Evolutionary conservation across 176 grass and related monocot species (phyloP).

Genomic region (Triticum monococcum): DNA sequence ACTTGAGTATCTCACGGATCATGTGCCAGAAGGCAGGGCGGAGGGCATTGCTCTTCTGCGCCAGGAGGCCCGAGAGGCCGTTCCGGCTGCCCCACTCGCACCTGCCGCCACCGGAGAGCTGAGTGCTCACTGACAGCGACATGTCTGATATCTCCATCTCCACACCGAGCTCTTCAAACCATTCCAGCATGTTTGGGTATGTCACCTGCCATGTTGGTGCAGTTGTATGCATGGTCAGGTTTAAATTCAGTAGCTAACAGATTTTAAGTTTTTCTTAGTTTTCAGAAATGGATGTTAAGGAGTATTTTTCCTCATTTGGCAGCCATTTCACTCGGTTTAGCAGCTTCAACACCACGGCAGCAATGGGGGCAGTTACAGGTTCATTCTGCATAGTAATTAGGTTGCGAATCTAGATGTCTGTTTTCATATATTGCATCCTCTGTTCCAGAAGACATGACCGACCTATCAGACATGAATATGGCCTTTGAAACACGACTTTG

Average conservation of each 20-base stretch:
- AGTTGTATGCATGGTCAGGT: neutral
- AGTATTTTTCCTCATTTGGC: neutral
- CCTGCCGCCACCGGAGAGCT: conserved; percentile 24
- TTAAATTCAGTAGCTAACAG: neutral
- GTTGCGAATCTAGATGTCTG: neutral
- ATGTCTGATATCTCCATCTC: conserved; percentile 89
- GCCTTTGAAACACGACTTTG: neutral
- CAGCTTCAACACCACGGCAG: neutral
- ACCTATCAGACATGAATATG: neutral
- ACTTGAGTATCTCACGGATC: conserved; percentile 66
- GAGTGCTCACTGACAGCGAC: conserved; percentile 78
- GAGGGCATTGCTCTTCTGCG: conserved; percentile 68
- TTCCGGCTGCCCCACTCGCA: conserved; percentile 86
- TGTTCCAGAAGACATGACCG: neutral
- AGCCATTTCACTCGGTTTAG: neutral
- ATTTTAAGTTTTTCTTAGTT: neutral
- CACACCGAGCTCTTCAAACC: conserved; percentile 71
- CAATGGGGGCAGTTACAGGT: neutral
- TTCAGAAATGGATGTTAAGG: neutral
- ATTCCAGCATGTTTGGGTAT: conserved; percentile 91
- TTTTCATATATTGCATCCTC: neutral
- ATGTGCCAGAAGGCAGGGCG: conserved; percentile 72
- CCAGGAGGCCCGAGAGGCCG: conserved; percentile 63
- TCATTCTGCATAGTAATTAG: neutral
- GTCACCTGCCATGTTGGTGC: conserved; percentile 51